Conservation (phyloP, 768 basidiomycete species). For the Lactarius psammicola region DNA sequence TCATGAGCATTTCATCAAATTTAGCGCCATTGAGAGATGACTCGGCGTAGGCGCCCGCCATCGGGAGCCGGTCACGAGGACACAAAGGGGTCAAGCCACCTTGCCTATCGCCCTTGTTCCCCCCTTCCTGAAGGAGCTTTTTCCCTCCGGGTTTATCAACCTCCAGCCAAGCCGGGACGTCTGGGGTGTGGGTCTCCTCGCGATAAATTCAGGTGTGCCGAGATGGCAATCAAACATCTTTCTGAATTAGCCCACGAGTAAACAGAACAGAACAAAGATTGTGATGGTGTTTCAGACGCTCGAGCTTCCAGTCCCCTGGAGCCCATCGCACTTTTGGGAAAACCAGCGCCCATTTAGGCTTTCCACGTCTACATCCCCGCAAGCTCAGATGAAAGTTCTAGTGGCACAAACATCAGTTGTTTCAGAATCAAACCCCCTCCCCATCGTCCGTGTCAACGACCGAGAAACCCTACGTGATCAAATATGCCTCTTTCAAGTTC, state of each 20-base stretch:
- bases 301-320: conserved; percentile 20
- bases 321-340: conserved; percentile 23
- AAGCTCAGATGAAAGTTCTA: conserved; percentile 27
- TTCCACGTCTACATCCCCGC: conserved; percentile 25
- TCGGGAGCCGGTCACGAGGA: conserved; percentile 17
- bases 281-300: conserved; percentile 21
- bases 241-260: conserved; percentile 5
- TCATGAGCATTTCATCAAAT: not conserved
- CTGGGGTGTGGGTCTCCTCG: not conserved
- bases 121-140: not conserved
- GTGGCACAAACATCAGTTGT: conserved; percentile 27
- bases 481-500: conserved; percentile 14
- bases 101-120: conserved; percentile 12
- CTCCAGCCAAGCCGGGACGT: not conserved
- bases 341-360: conserved; percentile 28
- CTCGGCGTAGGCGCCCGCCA: not conserved
- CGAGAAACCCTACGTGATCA: conserved; percentile 12
- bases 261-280: not conserved
- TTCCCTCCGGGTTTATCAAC: conserved; percentile 10
- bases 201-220: conserved; percentile 3
- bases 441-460: conserved; percentile 23
- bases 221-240: conserved; percentile 17
- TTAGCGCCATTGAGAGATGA: conserved; percentile 8
- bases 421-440: conserved; percentile 27
- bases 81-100: conserved; percentile 1